Percentiles rank a stretch among this genome's conserved stretches.
Conservation (phyloP, 2,329 filamentous ascomycete species). For the Lasiodiplodia sp. region DNA sequence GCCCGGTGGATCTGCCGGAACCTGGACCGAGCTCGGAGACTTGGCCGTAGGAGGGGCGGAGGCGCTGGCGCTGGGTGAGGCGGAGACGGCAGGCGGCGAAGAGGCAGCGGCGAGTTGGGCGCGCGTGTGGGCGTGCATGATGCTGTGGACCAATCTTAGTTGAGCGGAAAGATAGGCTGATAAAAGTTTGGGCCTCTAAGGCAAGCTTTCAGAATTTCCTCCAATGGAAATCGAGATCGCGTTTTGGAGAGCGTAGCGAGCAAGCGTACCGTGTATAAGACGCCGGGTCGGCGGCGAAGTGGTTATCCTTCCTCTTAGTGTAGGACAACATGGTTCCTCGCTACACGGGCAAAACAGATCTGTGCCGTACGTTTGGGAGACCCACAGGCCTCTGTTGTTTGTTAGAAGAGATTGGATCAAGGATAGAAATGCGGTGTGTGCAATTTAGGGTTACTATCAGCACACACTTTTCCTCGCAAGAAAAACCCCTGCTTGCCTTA, state of each 20-base stretch:
- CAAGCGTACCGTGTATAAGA: constrained; percentile 9
- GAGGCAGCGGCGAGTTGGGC: constrained; percentile 25
- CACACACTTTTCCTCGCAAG: neutral
- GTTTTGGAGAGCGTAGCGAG: neutral
- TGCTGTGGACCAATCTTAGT: neutral
- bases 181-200: neutral
- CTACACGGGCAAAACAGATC: neutral
- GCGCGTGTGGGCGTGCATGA: constrained; percentile 27
- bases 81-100: neutral
- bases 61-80: neutral
- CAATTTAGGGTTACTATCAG: neutral
- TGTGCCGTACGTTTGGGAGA: neutral
- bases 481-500: constrained; percentile 4
- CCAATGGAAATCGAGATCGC: neutral
- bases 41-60: neutral
- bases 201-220: neutral
- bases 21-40: neutral
- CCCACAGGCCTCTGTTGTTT: neutral
- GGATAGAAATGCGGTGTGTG: neutral
- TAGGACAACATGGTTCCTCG: neutral
- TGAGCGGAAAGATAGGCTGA: neutral
- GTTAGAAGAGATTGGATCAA: neutral
- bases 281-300: constrained; percentile 2
- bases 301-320: neutral
- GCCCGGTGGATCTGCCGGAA: neutral